Evolutionary conservation across 2,329 filamentous ascomycete genomes (phyloP).

Genomic region (Botrytis elliptica): DNA sequence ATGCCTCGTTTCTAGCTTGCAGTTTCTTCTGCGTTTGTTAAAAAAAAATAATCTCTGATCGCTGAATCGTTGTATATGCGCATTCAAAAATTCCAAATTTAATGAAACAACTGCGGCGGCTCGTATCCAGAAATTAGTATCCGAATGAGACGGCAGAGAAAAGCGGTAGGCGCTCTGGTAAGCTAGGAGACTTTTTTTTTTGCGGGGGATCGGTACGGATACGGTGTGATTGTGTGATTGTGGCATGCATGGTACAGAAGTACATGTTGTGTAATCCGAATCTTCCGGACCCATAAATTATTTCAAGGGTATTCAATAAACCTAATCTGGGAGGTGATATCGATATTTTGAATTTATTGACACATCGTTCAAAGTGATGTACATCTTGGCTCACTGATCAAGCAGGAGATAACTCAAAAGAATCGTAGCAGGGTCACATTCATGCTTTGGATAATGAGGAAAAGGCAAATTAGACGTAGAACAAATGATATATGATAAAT

Average conservation of each 20-base stretch:
- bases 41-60: no score
- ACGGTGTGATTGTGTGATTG: conserved; percentile 4
- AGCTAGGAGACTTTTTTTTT: conserved; percentile 3
- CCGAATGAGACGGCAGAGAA: background rate
- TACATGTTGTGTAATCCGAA: conserved; percentile 7
- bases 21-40: background rate
- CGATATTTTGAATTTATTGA: background rate
- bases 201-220: background rate
- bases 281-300: background rate
- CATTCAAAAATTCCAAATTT: no score
- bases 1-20: background rate
- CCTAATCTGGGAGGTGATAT: background rate
- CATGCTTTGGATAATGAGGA: background rate
- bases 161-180: background rate
- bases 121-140: background rate
- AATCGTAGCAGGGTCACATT: background rate
- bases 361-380: background rate
- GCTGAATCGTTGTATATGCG: background rate
- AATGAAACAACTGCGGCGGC: background rate
- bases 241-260: background rate
- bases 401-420: background rate
- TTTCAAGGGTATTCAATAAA: background rate
- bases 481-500: background rate
- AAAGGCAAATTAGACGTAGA: background rate
- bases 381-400: background rate